Evolutionary conservation across 2,329 filamentous ascomycete genomes (phyloP).

Genomic region (Apiospora aurea): DNA sequence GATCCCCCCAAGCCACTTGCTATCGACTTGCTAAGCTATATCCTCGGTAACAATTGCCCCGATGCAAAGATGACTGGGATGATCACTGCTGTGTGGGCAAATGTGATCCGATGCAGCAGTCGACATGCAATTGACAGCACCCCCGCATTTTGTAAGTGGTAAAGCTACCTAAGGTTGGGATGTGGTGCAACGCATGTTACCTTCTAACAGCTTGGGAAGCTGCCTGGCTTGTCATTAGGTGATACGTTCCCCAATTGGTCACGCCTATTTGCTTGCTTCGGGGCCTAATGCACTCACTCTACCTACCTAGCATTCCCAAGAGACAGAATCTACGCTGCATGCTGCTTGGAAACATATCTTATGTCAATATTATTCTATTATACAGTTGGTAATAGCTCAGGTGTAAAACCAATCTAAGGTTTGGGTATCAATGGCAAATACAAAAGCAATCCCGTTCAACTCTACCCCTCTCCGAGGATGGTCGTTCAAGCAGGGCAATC

Average conservation of each 20-base stretch:
- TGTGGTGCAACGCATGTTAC: background rate
- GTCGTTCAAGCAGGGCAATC: conserved; percentile 11
- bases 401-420: too few relatives aligned
- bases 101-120: background rate
- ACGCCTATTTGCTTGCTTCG: background rate
- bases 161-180: background rate
- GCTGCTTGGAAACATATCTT: too few relatives aligned
- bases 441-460: background rate
- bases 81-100: background rate
- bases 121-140: background rate
- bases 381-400: too few relatives aligned
- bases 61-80: background rate
- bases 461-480: background rate
- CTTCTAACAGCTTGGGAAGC: background rate
- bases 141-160: background rate
- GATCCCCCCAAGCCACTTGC: background rate
- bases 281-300: too few relatives aligned
- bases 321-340: too few relatives aligned
- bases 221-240: too few relatives aligned
- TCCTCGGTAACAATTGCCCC: background rate
- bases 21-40: background rate
- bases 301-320: too few relatives aligned
- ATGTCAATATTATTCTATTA: too few relatives aligned
- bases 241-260: background rate
- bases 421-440: background rate